Base-by-base conservation (phyloP, 306 rosid species). In the Vicia faba region DNA sequence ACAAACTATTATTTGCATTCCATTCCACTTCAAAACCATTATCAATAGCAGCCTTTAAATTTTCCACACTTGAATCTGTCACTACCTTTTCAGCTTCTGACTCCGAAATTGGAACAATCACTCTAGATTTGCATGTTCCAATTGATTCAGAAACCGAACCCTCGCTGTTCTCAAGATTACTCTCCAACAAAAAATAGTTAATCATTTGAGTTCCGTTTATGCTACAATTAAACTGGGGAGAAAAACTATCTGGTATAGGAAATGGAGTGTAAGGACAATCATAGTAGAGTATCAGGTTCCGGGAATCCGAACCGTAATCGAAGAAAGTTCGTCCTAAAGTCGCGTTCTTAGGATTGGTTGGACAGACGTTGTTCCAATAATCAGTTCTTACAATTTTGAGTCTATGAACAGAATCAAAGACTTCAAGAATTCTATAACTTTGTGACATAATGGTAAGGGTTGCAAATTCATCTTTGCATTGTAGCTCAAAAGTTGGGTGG, bases 1-100 rank as follows among this genome's bases (percentile, higher is more conserved):
- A 88, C 70, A 64, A 35, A 44, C 11, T 29, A 12, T 78, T 80
- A 16, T 68, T 78, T 25, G 76, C 83, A 44, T 74, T 7, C 96
- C 92, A 88, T 15, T 3, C 38, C 39, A 83, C 68, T 3, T 25
- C 70, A 78, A 84, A 86, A 12, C 96, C 92, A 5, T 49, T 43
- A 19, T 74, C 44, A 13, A 91, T 54, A 19, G 75, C 83, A 5
- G 5, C 68, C 33, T 5, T 41, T 19, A 90, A 51, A 48, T 63
- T 72, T 7, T 36, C 57, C 11, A 1, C 6, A 1, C 75, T 78
- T 5, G 59, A 11, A 57, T 61, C 39, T 39, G 36, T 16, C 4
- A 12, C 35, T 19, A 81, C 19, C 58, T 0, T n/a, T 7, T 19
- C 8, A 35, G 67, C 64, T 5, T 36, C 78, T 38, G 91, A 63